Evolutionary conservation across 2,329 filamentous ascomycete species (phyloP).

Genomic region (Penicillium digitatum): DNA sequence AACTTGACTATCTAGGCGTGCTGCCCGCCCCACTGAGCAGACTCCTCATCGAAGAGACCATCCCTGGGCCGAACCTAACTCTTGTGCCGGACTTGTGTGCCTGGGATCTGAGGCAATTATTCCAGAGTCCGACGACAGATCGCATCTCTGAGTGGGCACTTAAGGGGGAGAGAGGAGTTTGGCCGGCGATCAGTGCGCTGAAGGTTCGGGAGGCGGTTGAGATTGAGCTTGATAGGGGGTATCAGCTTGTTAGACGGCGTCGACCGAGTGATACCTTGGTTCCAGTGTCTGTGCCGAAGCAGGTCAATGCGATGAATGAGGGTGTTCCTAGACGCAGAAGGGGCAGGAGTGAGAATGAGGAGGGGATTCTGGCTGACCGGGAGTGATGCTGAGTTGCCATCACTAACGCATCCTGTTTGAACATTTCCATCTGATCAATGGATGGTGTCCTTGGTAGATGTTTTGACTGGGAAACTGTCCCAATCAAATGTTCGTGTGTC

Average conservation of each 20-base stretch:
- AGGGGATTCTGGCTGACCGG: slow-evolving; percentile 11
- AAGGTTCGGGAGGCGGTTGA: slow-evolving; percentile 80
- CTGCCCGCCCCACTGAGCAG: slow-evolving; percentile 67
- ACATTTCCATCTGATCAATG: background rate
- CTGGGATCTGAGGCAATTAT: slow-evolving; percentile 68
- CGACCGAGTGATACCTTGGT: slow-evolving; percentile 29
- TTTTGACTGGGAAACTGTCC: background rate
- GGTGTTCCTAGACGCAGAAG: slow-evolving; percentile 25
- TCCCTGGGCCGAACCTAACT: slow-evolving; percentile 73
- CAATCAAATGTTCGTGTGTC: background rate
- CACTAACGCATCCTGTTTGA: background rate
- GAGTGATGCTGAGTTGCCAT: slow-evolving; percentile 2
- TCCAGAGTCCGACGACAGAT: slow-evolving; percentile 76
- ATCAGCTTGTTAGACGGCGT: slow-evolving; percentile 66
- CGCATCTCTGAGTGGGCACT: slow-evolving; percentile 80
- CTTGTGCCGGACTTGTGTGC: slow-evolving; percentile 75
- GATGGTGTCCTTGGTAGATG: background rate
- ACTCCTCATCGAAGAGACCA: slow-evolving; percentile 76
- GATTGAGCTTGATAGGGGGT: slow-evolving; percentile 79
- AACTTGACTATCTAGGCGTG: slow-evolving; percentile 72
- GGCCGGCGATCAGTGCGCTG: slow-evolving; percentile 80
- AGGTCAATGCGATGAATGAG: slow-evolving; percentile 28
- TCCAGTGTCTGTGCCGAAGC: slow-evolving; percentile 11
- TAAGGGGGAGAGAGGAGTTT: slow-evolving; percentile 80
- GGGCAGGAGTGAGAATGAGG: slow-evolving; percentile 20